phyloP scores from a whole-genome alignment of 176 grass and related monocot species.

The Pharus latifolius region DNA sequence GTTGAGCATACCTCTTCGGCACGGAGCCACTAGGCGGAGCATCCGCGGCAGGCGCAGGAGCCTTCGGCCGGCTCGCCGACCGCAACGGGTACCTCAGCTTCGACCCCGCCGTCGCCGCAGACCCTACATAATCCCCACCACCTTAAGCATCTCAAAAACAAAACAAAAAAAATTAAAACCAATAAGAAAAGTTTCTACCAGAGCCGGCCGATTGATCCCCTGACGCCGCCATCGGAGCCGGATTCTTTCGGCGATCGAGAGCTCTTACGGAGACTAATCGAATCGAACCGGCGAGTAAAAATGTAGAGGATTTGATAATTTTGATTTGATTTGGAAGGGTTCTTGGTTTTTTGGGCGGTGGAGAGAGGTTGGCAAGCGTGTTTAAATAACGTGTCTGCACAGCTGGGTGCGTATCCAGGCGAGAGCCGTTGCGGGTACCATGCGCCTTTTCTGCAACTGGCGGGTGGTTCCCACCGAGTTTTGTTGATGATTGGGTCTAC shows the following conservation, averaged over 20 bases:
- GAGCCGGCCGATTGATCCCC: background rate
- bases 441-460: background rate
- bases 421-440: too few relatives aligned
- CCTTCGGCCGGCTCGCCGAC: conserved; percentile 37
- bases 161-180: background rate
- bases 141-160: background rate
- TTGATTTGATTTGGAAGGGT: too few relatives aligned
- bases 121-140: background rate
- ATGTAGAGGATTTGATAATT: too few relatives aligned
- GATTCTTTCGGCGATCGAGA: background rate
- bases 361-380: too few relatives aligned
- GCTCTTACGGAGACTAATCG: background rate
- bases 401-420: background rate
- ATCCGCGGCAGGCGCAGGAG: background rate
- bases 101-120: conserved; percentile 26
- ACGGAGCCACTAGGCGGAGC: conserved; percentile 12
- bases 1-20: conserved; percentile 46
- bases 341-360: too few relatives aligned
- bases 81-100: conserved; percentile 66
- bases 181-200: background rate
- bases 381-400: too few relatives aligned
- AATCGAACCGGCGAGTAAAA: too few relatives aligned
- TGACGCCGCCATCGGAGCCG: conserved; percentile 14
- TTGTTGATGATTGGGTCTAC: accelerated
- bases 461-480: background rate